Evolutionary conservation across 495 filamentous ascomycete genomes (phyloP), one percentile per base, ranked within the genome.

Genomic region (Tuber magnatum): DNA sequence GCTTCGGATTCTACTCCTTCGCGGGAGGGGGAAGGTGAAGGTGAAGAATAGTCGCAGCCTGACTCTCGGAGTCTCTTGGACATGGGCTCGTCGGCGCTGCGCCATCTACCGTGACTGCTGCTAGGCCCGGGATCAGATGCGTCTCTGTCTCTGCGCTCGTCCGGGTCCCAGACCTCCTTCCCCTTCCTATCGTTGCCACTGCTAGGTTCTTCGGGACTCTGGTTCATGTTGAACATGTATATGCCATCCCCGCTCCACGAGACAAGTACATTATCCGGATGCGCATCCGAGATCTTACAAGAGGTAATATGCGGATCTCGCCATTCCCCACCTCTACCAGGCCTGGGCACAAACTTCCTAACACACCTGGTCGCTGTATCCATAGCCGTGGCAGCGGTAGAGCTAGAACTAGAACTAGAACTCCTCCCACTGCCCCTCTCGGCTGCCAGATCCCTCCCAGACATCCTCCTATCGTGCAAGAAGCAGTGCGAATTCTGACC

Each of bases 181-280:
- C 56, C 76, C 43, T 46, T 88, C 85, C 75, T 83, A 16, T 77
- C 56, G 28, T 28, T 35, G 16, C 14, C 56, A 35, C 28, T 65
- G 12, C 56, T 20, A 4, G 56, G 32, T 65, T 65, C 56, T 84
- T 91, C 89, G 1, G 89, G 87, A 80, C 86, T 89, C n/a, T 85
- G 85, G 46, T 91, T 83, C 24, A 93, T 83, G 80, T 93, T 89
- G 76, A 93, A 93, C 80, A 89, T 89, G 82, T 93, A 93, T 76
- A 93, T 90, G 72, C 89, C 87, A 75, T 92, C 90, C 22, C 91
- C 91, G 48, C 90, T 92, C 91, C 91, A 93, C 79, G 91, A 92
- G 40, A 88, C 91, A 7, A 93, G 84, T 80, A 93, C 86, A 75
- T 93, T 90, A 74, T 92, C 90, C 4, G 91, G 91, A 73, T 92